phyloP scores from a whole-genome alignment of 2,329 filamentous ascomycete species.

The Neonectria sp. region DNA sequence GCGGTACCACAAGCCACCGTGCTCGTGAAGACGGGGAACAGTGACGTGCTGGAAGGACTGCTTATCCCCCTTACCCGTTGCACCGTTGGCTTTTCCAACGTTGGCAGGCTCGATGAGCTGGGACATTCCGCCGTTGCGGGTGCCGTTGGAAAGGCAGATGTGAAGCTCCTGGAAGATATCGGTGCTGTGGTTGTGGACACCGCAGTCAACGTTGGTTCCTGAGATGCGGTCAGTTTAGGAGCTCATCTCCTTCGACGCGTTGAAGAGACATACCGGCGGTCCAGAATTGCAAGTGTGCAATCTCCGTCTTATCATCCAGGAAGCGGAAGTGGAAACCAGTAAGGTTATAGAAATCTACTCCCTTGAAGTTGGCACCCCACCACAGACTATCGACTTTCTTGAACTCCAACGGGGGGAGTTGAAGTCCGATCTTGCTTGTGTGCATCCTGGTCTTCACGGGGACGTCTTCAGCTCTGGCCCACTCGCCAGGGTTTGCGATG shows the following conservation, averaged over 20 bases:
- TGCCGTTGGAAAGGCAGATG: slow-evolving; percentile 11
- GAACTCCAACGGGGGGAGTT: neutral
- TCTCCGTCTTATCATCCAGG: slow-evolving; percentile 10
- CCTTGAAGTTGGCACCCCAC: slow-evolving; percentile 20
- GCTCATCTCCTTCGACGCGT: neutral
- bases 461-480: neutral
- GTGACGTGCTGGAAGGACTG: neutral
- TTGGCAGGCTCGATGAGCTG: neutral
- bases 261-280: slow-evolving; percentile 21
- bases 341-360: slow-evolving; percentile 25
- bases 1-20: slow-evolving; percentile 23
- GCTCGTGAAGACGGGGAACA: slow-evolving; percentile 13
- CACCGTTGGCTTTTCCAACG: neutral
- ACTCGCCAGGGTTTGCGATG: neutral
- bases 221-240: neutral
- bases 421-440: neutral
- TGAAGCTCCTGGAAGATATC: slow-evolving; percentile 19
- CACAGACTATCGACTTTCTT: slow-evolving; percentile 9
- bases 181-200: slow-evolving; percentile 6
- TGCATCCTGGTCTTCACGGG: neutral
- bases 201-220: slow-evolving; percentile 12
- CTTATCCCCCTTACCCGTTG: neutral
- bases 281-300: slow-evolving; percentile 31
- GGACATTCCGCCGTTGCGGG: slow-evolving; percentile 1
- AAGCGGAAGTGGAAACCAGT: slow-evolving; percentile 27